Evolutionary conservation across 805 yeast species (phyloP).

Genomic region (Starmerella kuoi): DNA sequence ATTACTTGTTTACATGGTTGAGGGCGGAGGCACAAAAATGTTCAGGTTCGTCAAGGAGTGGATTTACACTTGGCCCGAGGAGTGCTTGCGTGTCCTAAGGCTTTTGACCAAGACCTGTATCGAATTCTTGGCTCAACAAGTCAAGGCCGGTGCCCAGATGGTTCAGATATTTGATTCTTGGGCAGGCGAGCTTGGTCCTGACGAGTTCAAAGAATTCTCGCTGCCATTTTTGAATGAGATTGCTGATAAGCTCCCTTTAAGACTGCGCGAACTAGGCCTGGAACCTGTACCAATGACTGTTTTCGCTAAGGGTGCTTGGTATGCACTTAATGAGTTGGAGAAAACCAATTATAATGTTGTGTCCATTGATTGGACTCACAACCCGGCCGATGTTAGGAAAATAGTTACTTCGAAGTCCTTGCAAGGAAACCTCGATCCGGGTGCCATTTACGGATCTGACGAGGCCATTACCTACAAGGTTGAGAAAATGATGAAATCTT

Average conservation of each 20-base stretch:
- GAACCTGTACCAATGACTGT: constrained; percentile 77
- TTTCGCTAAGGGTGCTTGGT: constrained; percentile 96
- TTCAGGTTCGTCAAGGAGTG: constrained; percentile 86
- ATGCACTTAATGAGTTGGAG: constrained; percentile 71
- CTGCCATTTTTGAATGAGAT: constrained; percentile 79
- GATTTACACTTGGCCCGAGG: constrained; percentile 70
- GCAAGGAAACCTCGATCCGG: constrained; percentile 96
- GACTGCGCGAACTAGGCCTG: constrained; percentile 61
- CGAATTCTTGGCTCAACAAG: constrained; percentile 88
- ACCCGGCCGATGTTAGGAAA: constrained; percentile 72
- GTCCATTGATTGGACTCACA: constrained; percentile 87
- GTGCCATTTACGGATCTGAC: constrained; percentile 79
- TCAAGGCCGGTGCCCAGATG: constrained; percentile 96
- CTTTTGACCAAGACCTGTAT: constrained; percentile 76
- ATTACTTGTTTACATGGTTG: constrained; percentile 87
- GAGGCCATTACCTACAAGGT: constrained; percentile 72
- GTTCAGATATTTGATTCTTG: constrained; percentile 93
- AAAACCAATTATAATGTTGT: constrained; percentile 65
- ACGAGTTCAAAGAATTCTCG: constrained; percentile 76
- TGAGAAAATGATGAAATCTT: constrained; percentile 75
- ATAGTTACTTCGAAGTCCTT: constrained; percentile 42
- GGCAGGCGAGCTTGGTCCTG: constrained; percentile 94
- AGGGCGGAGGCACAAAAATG: constrained; percentile 90
- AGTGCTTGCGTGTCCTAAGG: constrained; percentile 57
- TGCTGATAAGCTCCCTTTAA: constrained; percentile 49